Conservation (phyloP, 495 filamentous ascomycete genomes). For the Aspergillus homomorphus region DNA sequence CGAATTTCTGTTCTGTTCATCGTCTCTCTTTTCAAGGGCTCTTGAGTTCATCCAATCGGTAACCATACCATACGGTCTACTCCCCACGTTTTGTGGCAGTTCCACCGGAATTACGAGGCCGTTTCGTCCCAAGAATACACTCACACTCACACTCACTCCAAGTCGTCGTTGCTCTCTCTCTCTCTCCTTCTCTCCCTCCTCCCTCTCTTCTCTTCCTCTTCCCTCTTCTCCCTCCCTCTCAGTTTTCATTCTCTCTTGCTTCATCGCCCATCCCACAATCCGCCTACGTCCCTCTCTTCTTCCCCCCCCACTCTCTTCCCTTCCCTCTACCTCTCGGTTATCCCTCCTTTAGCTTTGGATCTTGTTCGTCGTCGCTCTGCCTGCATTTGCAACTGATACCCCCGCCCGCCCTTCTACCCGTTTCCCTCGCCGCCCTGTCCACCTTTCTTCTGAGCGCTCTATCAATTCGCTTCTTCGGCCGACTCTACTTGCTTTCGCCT, state of each 20-base stretch:
- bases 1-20: no score
- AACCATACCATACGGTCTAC: background rate
- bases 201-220: constrained; percentile 11
- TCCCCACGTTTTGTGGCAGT: background rate
- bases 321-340: constrained; percentile 5
- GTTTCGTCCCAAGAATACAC: background rate
- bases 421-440: background rate
- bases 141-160: constrained; percentile 1
- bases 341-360: constrained; percentile 5
- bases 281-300: constrained; percentile 2
- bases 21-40: no score
- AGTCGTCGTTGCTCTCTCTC: background rate
- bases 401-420: constrained; percentile 1
- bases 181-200: constrained; percentile 3
- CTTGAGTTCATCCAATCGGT: no score
- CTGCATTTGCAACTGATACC: constrained; percentile 3
- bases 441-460: background rate
- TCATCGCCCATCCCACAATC: background rate
- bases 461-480: background rate
- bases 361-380: constrained; percentile 2
- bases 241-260: constrained; percentile 10
- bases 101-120: background rate
- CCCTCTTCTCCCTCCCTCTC: constrained; percentile 6
- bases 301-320: constrained; percentile 11
- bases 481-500: background rate